These are phyloP conservation scores for Trametes cingulata DNA, from an alignment of 768 basidiomycete species.

Conservation along the genomic window DNA sequence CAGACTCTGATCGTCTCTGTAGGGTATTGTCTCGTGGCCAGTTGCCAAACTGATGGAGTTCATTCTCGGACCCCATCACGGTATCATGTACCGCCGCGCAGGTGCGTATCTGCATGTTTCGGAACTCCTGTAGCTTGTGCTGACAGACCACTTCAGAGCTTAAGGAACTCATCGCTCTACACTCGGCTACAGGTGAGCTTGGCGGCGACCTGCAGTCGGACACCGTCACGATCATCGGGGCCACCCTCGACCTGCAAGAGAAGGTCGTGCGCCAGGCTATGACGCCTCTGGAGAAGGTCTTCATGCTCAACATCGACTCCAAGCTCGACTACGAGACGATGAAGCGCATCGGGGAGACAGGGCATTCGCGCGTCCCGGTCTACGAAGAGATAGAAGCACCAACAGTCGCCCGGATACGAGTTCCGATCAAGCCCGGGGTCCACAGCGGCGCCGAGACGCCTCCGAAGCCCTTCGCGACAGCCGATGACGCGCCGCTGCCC, in stretches of 20 bases:
- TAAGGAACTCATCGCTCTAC: constrained; percentile 86
- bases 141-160: constrained; percentile 41
- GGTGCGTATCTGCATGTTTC: constrained; percentile 24
- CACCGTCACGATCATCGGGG: constrained; percentile 84
- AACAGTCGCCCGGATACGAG: constrained; percentile 16
- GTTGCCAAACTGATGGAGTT: constrained; percentile 77
- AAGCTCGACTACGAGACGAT: constrained; percentile 76
- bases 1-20: background rate
- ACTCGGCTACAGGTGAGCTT: constrained; percentile 63
- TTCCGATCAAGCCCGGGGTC: background rate
- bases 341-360: constrained; percentile 72
- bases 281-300: constrained; percentile 72
- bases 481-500: constrained; percentile 20
- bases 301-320: constrained; percentile 82
- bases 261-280: constrained; percentile 76
- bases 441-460: constrained; percentile 11
- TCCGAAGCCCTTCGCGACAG: constrained; percentile 18
- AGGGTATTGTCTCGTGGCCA: constrained; percentile 78
- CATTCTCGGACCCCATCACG: constrained; percentile 75
- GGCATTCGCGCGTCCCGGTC: constrained; percentile 83
- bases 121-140: background rate
- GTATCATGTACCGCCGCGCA: constrained; percentile 80
- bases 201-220: constrained; percentile 83
- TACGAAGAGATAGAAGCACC: constrained; percentile 75
- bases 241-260: constrained; percentile 78